Evolutionary conservation across 371 early-diverging fungal genomes (phyloP).

Genomic region (Rhizomucor pusillus): DNA sequence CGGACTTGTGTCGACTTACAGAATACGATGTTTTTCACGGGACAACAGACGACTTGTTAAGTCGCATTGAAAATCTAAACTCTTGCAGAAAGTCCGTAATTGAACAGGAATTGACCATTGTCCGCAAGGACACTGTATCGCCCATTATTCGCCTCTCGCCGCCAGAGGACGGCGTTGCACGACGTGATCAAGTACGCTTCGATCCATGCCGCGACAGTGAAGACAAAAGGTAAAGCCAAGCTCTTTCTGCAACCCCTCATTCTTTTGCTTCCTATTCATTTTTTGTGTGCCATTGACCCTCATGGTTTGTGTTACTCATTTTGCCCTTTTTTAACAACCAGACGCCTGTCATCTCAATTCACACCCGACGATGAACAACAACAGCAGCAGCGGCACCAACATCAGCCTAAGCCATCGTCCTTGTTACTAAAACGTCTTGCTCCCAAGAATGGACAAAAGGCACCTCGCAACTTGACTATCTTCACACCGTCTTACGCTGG

Average conservation of each 20-base stretch:
- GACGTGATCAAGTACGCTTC: slow-evolving; percentile 5
- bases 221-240: slow-evolving; percentile 12
- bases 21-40: slow-evolving; percentile 7
- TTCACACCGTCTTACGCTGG: slow-evolving; percentile 55
- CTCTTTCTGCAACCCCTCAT: not conserved
- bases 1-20: slow-evolving; percentile 14
- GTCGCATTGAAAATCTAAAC: slow-evolving; percentile 2
- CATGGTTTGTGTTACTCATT: slow-evolving; percentile 13
- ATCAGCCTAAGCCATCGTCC: slow-evolving; percentile 34
- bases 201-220: slow-evolving; percentile 18
- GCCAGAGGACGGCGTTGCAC: slow-evolving; percentile 8
- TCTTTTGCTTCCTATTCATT: not conserved
- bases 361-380: slow-evolving; percentile 4
- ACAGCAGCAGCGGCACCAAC: not conserved
- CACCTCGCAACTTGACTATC: slow-evolving; percentile 56
- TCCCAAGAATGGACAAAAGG: slow-evolving; percentile 42
- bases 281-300: slow-evolving; percentile 9
- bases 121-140: not conserved
- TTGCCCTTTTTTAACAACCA: slow-evolving; percentile 8
- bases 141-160: slow-evolving; percentile 15
- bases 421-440: slow-evolving; percentile 44
- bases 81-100: no score
- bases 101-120: not conserved
- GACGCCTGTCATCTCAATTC: slow-evolving; percentile 11
- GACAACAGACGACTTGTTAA: slow-evolving; percentile 3